phyloP scores from a whole-genome alignment of 2,329 filamentous ascomycete species.

The Chaetomiaceae sp. region DNA sequence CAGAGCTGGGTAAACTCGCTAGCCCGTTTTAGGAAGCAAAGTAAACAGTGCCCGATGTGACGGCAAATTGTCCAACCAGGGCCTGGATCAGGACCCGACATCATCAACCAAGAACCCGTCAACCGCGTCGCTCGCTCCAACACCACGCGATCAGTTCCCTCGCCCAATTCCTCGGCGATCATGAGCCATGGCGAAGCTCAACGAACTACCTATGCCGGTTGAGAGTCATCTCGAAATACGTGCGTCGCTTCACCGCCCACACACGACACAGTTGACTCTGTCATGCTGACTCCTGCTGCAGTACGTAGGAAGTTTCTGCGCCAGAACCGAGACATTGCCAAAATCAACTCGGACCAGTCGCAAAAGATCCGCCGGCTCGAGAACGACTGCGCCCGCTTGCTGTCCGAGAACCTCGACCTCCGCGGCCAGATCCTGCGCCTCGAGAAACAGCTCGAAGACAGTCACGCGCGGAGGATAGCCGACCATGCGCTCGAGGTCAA shows the following conservation, averaged over 20 bases:
- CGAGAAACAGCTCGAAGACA: constrained; percentile 62
- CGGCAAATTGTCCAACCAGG: constrained; percentile 21
- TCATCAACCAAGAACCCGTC: not conserved
- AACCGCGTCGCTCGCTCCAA: not conserved
- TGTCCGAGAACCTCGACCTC: constrained; percentile 75
- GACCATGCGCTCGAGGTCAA: constrained; percentile 68
- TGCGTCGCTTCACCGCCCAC: constrained; percentile 42
- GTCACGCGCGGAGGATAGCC: constrained; percentile 54
- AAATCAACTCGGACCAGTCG: constrained; percentile 72
- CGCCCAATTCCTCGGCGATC: constrained; percentile 6
- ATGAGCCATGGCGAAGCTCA: constrained; percentile 68
- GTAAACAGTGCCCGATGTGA: constrained; percentile 27
- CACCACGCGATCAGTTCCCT: not conserved
- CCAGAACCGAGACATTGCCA: constrained; percentile 80
- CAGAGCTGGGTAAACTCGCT: constrained; percentile 13
- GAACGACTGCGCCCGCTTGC: constrained; percentile 66
- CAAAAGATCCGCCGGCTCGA: constrained; percentile 73
- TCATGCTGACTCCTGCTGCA: constrained; percentile 34
- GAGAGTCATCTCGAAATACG: constrained; percentile 64
- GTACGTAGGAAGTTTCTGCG: constrained; percentile 75
- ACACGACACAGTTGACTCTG: constrained; percentile 18
- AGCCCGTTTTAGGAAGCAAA: constrained; percentile 23
- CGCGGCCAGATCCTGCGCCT: constrained; percentile 66
- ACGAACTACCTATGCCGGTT: constrained; percentile 61
- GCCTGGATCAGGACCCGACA: not conserved